Base-by-base conservation (phyloP, 108 stramenopile species). In the Phaeodactylum tricornutum region DNA sequence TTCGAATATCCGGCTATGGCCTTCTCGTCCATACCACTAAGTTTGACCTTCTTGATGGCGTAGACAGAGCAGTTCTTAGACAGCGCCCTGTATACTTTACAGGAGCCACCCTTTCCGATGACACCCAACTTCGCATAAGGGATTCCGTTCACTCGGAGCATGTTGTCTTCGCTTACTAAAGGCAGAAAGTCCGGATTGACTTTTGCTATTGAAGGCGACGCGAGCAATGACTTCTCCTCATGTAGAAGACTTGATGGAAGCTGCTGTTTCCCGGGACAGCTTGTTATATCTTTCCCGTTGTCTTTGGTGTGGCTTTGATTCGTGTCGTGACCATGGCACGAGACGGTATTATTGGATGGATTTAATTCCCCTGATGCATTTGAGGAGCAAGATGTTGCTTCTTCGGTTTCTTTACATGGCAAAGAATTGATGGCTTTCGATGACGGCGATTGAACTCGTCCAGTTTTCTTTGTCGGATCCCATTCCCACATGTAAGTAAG, bases 51-150 rank as follows among this genome's bases (percentile, higher is more conserved):
- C 69, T 99, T 99, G 25, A 98, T 74, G 21, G 98, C 98, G n/a
- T 94, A 69, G 8, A 96, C 83, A 15, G 74, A 58, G 36, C 77
- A 81, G 30, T 79, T 79, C 28, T 64, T 68, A 0, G 87, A 78
- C 7, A 95, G 74, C 4, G 90, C 92, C 11, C 92, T 57, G 55
- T 90, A 96, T 1, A 96, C 97, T 57, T 96, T 92, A 64, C 91
- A 92, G n/a, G 88, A 89, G 0, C 95, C 97, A 21, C 97, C 97
- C 45, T 91, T 86, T 5, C 97, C 97, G 43, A 98, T 85, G n/a
- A 92, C 72, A 8, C 87, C 95, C 20, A 96, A 83, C 53, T 93
- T 92, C 14, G 73, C 80, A 48, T 93, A 98, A 0, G 79, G 74
- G 4, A 62, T 57, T 19, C 68, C 66, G 51, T 94, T 87, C 14